These are phyloP conservation scores for Echites panduratus DNA, from an alignment of 257 asterid species.

Conservation along the genomic window DNA sequence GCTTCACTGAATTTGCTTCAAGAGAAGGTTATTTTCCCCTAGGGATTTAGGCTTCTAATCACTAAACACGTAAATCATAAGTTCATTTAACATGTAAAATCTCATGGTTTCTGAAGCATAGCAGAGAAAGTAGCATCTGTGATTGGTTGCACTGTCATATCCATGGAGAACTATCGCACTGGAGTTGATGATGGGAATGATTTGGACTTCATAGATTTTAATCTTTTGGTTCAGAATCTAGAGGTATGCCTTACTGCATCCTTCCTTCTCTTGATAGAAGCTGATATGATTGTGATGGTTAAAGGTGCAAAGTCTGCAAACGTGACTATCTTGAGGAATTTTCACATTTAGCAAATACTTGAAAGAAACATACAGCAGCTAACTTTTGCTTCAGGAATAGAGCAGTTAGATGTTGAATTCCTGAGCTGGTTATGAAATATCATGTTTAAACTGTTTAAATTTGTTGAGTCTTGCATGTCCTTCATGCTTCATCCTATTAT, in stretches of 20 bases:
- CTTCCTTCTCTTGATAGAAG: not conserved
- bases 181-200: constrained; percentile 86
- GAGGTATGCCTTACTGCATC: constrained; percentile 47
- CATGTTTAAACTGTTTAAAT: not conserved
- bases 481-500: not conserved
- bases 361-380: not conserved
- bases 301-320: not conserved
- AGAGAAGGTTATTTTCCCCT: not conserved
- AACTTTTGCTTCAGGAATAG: not conserved
- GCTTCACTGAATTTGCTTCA: constrained; percentile 3
- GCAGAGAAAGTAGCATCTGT: constrained; percentile 96
- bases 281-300: not conserved
- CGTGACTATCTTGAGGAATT: not conserved
- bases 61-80: not conserved
- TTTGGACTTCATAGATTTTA: constrained; percentile 85
- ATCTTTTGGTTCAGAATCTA: constrained; percentile 77
- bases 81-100: constrained; percentile 19
- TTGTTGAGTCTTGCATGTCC: not conserved
- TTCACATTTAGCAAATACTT: not conserved
- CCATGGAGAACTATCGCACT: constrained; percentile 95
- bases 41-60: not conserved
- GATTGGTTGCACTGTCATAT: constrained; percentile 77
- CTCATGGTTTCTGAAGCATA: constrained; percentile 70
- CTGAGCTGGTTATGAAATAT: not conserved
- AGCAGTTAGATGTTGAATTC: not conserved